A percentile compares a stretch with the other conserved stretches of the same genome.
Conservation (phyloP, 768 basidiomycete species). For the Tricholoma flavovirens region DNA sequence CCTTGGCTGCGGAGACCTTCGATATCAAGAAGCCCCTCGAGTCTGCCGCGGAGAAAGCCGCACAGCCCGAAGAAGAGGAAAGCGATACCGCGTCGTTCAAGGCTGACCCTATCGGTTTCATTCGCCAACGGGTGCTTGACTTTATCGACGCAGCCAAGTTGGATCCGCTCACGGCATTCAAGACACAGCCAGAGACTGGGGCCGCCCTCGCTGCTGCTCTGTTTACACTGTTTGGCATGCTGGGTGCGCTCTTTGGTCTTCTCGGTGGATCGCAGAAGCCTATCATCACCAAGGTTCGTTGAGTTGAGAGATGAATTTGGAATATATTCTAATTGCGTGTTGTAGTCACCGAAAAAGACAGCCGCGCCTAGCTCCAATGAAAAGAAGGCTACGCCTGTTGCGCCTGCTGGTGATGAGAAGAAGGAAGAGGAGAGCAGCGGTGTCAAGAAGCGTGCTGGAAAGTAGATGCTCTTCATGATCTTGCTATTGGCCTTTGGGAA, state of each 20-base stretch:
- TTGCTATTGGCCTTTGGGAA: slow-evolving; percentile 13
- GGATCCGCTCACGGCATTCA: slow-evolving; percentile 79
- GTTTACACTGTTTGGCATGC: slow-evolving; percentile 79
- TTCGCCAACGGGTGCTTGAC: slow-evolving; percentile 68
- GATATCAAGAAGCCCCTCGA: slow-evolving; percentile 85
- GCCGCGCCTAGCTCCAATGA: slow-evolving; percentile 37
- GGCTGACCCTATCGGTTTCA: slow-evolving; percentile 72
- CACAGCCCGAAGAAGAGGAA: slow-evolving; percentile 43
- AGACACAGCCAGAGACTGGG: slow-evolving; percentile 84
- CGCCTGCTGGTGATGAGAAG: slow-evolving; percentile 69
- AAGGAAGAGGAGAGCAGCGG: slow-evolving; percentile 53
- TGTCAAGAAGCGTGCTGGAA: slow-evolving; percentile 63
- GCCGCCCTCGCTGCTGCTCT: slow-evolving; percentile 67
- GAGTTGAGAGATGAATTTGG: background rate
- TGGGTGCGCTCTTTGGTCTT: slow-evolving; percentile 74
- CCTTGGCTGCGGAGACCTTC: slow-evolving; percentile 84
- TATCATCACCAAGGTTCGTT: slow-evolving; percentile 59
- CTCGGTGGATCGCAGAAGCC: slow-evolving; percentile 71
- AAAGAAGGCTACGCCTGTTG: slow-evolving; percentile 60
- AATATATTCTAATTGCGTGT: background rate
- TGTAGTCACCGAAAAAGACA: slow-evolving; percentile 70
- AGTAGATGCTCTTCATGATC: slow-evolving; percentile 20
- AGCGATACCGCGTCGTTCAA: slow-evolving; percentile 47
- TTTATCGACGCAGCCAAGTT: slow-evolving; percentile 76
- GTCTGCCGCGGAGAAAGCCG: slow-evolving; percentile 52